A percentile compares a stretch with the other conserved stretches of the same genome.
phyloP scores from a whole-genome alignment of 2,329 filamentous ascomycete species.

The Penicillium rolfsii region DNA sequence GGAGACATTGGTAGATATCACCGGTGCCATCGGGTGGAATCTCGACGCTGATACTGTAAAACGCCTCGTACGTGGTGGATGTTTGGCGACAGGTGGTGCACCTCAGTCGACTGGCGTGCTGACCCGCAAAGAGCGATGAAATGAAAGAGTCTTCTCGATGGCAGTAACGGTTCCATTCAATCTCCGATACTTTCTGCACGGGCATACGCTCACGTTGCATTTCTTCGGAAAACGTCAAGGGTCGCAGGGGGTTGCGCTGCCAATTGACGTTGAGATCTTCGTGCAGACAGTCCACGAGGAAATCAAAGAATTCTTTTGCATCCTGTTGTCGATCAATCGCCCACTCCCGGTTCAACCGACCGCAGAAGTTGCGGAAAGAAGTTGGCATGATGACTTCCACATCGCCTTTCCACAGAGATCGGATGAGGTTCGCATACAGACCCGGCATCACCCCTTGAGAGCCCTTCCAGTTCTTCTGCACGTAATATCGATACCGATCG shows the following conservation, averaged over 20 bases:
- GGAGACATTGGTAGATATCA: conserved; percentile 70
- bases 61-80: conserved; percentile 69
- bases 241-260: conserved; percentile 60
- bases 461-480: conserved; percentile 67
- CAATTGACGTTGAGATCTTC: conserved; percentile 80
- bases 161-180: conserved; percentile 74
- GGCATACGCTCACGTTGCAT: conserved; percentile 63
- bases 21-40: conserved; percentile 64
- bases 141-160: conserved; percentile 74
- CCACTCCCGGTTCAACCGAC: conserved; percentile 67
- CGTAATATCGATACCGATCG: conserved; percentile 63
- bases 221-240: conserved; percentile 64
- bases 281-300: conserved; percentile 77
- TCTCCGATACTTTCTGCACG: conserved; percentile 66
- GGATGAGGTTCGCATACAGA: conserved; percentile 63
- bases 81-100: conserved; percentile 66
- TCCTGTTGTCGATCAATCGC: conserved; percentile 82
- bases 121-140: conserved; percentile 76
- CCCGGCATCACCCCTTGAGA: conserved; percentile 66
- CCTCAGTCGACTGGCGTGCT: conserved; percentile 64
- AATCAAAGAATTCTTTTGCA: conserved; percentile 84
- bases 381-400: conserved; percentile 57
- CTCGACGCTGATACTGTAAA: conserved; percentile 72
- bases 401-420: conserved; percentile 66
- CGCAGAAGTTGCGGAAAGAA: conserved; percentile 68